These are phyloP conservation scores for Sugiyamaella chiloensis DNA, from an alignment of 805 yeast species.

Conservation along the genomic window DNA sequence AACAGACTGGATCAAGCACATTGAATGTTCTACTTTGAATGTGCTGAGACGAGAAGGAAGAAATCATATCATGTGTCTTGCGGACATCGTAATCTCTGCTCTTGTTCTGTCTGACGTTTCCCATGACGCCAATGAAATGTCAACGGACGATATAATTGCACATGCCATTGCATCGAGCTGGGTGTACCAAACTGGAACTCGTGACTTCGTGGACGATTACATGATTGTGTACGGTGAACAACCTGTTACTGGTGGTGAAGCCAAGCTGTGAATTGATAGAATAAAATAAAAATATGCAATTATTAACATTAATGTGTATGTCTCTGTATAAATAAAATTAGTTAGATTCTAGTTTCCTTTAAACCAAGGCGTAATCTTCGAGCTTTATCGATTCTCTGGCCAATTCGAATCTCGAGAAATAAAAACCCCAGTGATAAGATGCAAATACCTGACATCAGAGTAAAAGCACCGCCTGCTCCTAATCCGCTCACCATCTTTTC, in stretches of 20 bases:
- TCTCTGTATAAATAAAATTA: not conserved
- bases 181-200: not conserved
- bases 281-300: not conserved
- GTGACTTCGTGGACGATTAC: slow-evolving; percentile 4
- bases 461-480: slow-evolving; percentile 73
- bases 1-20: slow-evolving; percentile 6
- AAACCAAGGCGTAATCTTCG: not conserved
- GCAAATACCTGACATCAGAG: slow-evolving; percentile 56
- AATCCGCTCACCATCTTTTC: slow-evolving; percentile 54
- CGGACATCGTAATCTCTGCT: slow-evolving; percentile 11
- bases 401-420: slow-evolving; percentile 12
- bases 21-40: slow-evolving; percentile 7
- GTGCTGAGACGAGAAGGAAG: slow-evolving; percentile 11
- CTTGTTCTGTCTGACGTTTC: slow-evolving; percentile 12
- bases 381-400: slow-evolving; percentile 13
- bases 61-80: slow-evolving; percentile 10
- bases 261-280: too few species aligned
- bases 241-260: too few species aligned
- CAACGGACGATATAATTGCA: slow-evolving; percentile 7
- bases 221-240: slow-evolving; percentile 11
- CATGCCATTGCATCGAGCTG: slow-evolving; percentile 10
- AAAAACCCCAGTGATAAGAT: slow-evolving; percentile 12
- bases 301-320: too few species aligned
- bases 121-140: not conserved
- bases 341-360: not conserved